These are phyloP conservation scores for Penicillium goetzii DNA, from an alignment of 495 filamentous ascomycete species.

Conservation along the genomic window DNA sequence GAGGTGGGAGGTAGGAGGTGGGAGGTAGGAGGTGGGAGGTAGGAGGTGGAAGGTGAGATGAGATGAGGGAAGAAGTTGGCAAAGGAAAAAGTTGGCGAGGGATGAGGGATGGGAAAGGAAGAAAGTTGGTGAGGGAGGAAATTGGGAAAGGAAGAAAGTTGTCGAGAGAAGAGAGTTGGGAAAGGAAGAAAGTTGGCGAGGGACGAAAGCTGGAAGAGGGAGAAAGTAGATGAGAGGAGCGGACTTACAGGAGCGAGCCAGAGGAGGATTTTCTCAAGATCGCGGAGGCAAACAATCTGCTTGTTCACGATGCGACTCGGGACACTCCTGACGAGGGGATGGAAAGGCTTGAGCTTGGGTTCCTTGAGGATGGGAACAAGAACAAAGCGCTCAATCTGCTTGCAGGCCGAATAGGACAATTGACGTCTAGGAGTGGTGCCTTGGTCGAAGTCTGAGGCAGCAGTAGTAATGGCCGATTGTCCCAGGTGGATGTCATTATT, in stretches of 20 bases:
- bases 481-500: conserved; percentile 35
- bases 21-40: neutral
- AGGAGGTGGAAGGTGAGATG: neutral
- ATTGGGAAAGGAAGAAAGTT: neutral
- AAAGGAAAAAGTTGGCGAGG: neutral
- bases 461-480: conserved; percentile 51
- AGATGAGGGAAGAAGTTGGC: neutral
- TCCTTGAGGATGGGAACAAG: conserved; percentile 60
- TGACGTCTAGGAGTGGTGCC: conserved; percentile 39
- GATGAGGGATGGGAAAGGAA: neutral
- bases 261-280: conserved; percentile 87
- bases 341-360: conserved; percentile 70
- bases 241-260: conserved; percentile 86
- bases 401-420: conserved; percentile 53
- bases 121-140: neutral
- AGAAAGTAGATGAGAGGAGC: neutral
- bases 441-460: conserved; percentile 37
- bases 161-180: neutral
- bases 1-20: neutral
- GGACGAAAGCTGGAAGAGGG: neutral
- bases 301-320: conserved; percentile 76
- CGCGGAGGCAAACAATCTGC: conserved; percentile 81
- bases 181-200: neutral
- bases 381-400: conserved; percentile 60
- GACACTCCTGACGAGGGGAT: conserved; percentile 72